A percentile compares a stretch with the other conserved stretches of the same genome.
Conservation (phyloP, 495 filamentous ascomycete genomes). For the Hypoxylon crocopeplum region DNA sequence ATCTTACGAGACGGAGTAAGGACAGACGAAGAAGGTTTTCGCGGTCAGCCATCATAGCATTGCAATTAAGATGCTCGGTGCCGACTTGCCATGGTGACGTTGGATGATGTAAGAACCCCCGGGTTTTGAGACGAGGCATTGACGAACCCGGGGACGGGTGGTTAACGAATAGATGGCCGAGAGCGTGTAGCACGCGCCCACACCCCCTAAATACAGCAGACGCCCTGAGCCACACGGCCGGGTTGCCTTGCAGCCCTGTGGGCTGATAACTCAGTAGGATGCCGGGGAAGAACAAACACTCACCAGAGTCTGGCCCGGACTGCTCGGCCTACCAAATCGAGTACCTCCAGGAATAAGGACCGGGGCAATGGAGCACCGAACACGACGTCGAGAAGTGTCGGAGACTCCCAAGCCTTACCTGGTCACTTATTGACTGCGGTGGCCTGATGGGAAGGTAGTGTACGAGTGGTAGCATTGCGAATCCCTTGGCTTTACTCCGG, state of each 20-base stretch:
- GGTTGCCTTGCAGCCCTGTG: conserved; percentile 21
- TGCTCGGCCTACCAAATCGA: conserved; percentile 22
- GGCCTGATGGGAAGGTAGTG: neutral
- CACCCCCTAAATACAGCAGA: conserved; percentile 7
- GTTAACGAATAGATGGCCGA: conserved; percentile 28
- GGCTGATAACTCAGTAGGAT: conserved; percentile 9
- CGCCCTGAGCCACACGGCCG: conserved; percentile 18
- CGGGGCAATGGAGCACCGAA: conserved; percentile 18
- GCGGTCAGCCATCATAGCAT: neutral
- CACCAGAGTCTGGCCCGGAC: conserved; percentile 6
- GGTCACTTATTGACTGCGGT: neutral
- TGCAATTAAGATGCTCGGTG: neutral
- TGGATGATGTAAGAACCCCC: neutral
- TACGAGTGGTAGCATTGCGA: neutral
- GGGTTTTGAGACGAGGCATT: conserved; percentile 11
- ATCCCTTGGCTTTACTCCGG: conserved; percentile 6
- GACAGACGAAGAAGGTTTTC: neutral
- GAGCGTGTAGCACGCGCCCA: conserved; percentile 15
- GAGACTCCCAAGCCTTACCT: neutral
- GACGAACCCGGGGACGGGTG: too few relatives aligned
- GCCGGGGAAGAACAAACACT: neutral
- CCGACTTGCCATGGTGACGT: neutral
- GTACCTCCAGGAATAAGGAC: neutral
- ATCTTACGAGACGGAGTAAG: conserved; percentile 17
- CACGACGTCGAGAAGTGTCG: conserved; percentile 6